Percentiles rank a stretch among this genome's conserved stretches.
Evolutionary conservation across 1,284 basidiomycete species (phyloP).

Genomic region (Omphalotus olearius): DNA sequence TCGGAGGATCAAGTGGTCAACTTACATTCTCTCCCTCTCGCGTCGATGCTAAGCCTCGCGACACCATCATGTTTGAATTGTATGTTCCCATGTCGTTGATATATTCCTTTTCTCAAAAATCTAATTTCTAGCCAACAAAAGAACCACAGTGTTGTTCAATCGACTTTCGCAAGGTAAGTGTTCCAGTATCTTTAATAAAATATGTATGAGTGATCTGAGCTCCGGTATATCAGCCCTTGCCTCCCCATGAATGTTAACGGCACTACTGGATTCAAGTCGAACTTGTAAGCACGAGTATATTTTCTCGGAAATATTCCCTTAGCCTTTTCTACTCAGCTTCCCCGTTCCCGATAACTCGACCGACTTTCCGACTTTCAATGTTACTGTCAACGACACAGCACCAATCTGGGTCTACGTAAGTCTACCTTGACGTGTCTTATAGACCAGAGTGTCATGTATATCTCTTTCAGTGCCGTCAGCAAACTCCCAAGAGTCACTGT

Average conservation of each 20-base stretch:
- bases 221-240: neutral
- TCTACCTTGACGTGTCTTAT: constrained; percentile 7
- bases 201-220: neutral
- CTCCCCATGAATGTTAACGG: constrained; percentile 1
- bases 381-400: constrained; percentile 38
- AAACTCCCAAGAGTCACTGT: constrained; percentile 20
- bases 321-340: constrained; percentile 21
- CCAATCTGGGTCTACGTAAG: constrained; percentile 21
- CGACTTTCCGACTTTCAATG: constrained; percentile 31
- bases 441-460: constrained; percentile 9
- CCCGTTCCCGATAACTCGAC: constrained; percentile 28
- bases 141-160: constrained; percentile 46
- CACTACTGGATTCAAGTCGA: constrained; percentile 35
- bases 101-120: no score
- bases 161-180: constrained; percentile 30
- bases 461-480: constrained; percentile 26
- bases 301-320: neutral
- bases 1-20: constrained; percentile 28
- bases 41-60: constrained; percentile 31
- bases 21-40: constrained; percentile 35
- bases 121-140: constrained; percentile 24
- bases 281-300: constrained; percentile 22
- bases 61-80: constrained; percentile 36
- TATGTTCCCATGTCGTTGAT: constrained; percentile 24
- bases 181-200: neutral